Evolutionary conservation across 2,329 filamentous ascomycete genomes (phyloP).

Genomic region (Westerdykella ornata): DNA sequence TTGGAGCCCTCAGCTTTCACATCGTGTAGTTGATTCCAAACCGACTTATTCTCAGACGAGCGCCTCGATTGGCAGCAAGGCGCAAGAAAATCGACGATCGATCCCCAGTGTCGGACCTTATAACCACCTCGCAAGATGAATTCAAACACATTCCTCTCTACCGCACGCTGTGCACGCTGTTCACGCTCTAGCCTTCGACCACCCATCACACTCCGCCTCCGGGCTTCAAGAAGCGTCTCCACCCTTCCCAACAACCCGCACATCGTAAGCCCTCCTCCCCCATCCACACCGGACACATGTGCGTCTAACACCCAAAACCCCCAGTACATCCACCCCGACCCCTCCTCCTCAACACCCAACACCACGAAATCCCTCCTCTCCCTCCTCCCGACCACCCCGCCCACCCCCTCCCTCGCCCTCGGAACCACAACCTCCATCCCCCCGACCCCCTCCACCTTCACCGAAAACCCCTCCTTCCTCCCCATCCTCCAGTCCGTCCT

Average conservation of each 20-base stretch:
- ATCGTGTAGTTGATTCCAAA: no score
- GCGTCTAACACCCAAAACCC: not conserved
- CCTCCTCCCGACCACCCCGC: slow-evolving; percentile 51
- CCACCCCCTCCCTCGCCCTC: slow-evolving; percentile 49
- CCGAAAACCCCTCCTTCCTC: slow-evolving; percentile 52
- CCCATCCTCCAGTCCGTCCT: slow-evolving; percentile 52
- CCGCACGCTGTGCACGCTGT: no score
- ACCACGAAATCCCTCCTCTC: slow-evolving; percentile 45
- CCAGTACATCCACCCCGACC: slow-evolving; percentile 48
- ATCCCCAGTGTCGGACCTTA: no score
- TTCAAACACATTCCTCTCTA: no score
- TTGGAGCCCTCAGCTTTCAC: no score
- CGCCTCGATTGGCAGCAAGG: no score
- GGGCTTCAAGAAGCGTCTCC: slow-evolving; percentile 24
- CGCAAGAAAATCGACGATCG: no score
- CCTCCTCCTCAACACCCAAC: no score
- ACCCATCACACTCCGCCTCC: slow-evolving; percentile 13
- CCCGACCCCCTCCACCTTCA: slow-evolving; percentile 51
- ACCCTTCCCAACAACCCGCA: slow-evolving; percentile 42
- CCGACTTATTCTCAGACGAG: no score
- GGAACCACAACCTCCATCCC: slow-evolving; percentile 51
- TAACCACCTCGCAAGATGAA: no score
- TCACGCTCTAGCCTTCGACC: not conserved
- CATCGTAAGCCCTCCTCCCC: slow-evolving; percentile 23
- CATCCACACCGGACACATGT: not conserved